Conservation (phyloP, 257 asterid species). For the Gynochthodes officinalis region DNA sequence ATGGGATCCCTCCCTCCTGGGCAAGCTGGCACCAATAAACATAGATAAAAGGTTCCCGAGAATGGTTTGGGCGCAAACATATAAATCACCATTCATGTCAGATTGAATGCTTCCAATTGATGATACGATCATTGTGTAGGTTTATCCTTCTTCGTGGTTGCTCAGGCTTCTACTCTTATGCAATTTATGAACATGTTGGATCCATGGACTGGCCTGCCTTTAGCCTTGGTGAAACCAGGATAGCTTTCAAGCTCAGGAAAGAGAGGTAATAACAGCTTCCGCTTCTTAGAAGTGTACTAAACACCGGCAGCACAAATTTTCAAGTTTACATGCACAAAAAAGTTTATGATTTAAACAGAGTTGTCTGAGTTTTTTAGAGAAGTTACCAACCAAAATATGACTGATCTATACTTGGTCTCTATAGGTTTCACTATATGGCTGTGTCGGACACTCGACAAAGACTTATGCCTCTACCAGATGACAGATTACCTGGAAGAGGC, state of each 20-base stretch:
- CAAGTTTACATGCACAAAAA: not conserved
- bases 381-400: not conserved
- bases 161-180: slow-evolving; percentile 74
- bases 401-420: slow-evolving; percentile 2
- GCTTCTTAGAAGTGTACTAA: not conserved
- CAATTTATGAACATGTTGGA: slow-evolving; percentile 68
- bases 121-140: slow-evolving; percentile 29
- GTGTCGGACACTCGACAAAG: slow-evolving; percentile 62
- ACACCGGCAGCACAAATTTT: not conserved
- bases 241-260: slow-evolving; percentile 68
- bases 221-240: slow-evolving; percentile 72
- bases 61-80: not conserved
- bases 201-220: slow-evolving; percentile 75
- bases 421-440: slow-evolving; percentile 81
- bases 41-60: slow-evolving; percentile 64
- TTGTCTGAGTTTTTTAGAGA: not conserved
- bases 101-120: not conserved
- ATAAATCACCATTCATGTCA: not conserved
- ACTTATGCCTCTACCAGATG: slow-evolving; percentile 79
- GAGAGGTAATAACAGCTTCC: slow-evolving; percentile 47
- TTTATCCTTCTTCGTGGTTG: slow-evolving; percentile 62
- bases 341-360: not conserved
- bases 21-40: slow-evolving; percentile 62
- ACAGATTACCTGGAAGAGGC: slow-evolving; percentile 56
- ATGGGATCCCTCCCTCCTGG: slow-evolving; percentile 62